Evolutionary conservation across 129 eudicot species (phyloP), one percentile per base, ranked within the genome.

Genomic region (Gnaphalium uliginosum): DNA sequence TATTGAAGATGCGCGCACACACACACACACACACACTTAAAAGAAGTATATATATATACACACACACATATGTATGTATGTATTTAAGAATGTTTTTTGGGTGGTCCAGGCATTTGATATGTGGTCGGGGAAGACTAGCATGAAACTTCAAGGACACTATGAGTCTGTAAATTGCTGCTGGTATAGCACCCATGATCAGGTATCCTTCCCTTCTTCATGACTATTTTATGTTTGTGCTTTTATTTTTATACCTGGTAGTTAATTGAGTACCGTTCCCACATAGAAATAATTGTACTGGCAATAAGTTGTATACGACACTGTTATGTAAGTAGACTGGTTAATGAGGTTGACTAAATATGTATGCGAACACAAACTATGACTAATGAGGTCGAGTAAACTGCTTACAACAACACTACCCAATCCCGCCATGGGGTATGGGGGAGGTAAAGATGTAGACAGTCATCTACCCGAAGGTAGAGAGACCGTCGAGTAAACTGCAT

Each of bases 131-230:
- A 81, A 87, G 81, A 83, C 89, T 39, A 82, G 69, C 76, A 72
- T 73, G 84, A 81, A 86, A 18, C 87, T 91, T 69, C 96, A 93
- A 69, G 96, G 93, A 61, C 99, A 94, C 81, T 94, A 89, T 79
- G 98, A 89, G 79, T 69, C 83, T 78, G 86, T 91, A 26, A 94
- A 91, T 59, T 94, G 94, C 78, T 94, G 97, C 76, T 91, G 91
- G 89, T 94, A 87, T 80, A 87, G 72, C 81, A 62, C 82, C 30
- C 88, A 80, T 72, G 96, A 94, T 83, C 99, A 94, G 98, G 98
- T 93, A 66, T 46, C 72, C 54, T 51, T 57, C 22, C 48, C 75
- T 37, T 18, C 75, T 37, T 18, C 6, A 24, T 30, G 59, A 27
- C 30, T 51, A 26, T 60, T 32, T 4, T 73, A 23, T 59, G n/a